Evolutionary conservation across 73 alveolate species (phyloP).

Genomic region (Paramecium tetraurelia): DNA sequence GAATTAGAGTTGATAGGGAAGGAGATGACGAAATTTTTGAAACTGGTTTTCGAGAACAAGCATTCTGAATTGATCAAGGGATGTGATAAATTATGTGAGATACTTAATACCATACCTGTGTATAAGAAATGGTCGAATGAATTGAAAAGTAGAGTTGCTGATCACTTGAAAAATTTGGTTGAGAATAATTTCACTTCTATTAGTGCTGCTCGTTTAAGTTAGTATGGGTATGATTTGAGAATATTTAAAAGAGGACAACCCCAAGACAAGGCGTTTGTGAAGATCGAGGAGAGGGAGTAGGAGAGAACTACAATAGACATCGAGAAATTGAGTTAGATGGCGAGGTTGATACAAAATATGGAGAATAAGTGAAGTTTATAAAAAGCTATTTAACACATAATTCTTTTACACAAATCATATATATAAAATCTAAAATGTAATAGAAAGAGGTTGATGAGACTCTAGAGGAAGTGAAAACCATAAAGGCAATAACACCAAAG

Average conservation of each 20-base stretch:
- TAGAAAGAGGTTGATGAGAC: not conserved
- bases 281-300: not conserved
- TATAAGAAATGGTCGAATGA: not conserved
- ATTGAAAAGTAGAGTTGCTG: not conserved
- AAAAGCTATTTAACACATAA: slow-evolving; percentile 16
- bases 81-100: not conserved
- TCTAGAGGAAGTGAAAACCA: slow-evolving; percentile 66
- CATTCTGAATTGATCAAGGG: not conserved
- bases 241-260: not conserved
- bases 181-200: not conserved
- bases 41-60: not conserved
- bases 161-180: not conserved
- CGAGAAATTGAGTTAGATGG: not conserved
- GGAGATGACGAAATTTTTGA: not conserved
- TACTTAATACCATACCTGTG: not conserved
- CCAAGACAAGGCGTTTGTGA: not conserved
- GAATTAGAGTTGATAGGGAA: not conserved
- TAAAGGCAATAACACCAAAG: slow-evolving; percentile 64
- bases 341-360: slow-evolving; percentile 6
- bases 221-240: not conserved
- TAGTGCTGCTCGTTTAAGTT: not conserved
- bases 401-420: not conserved
- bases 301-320: not conserved
- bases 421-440: not conserved
- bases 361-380: not conserved